Conservation (phyloP, 805 yeast species). For the Candida coquimbonensis region DNA sequence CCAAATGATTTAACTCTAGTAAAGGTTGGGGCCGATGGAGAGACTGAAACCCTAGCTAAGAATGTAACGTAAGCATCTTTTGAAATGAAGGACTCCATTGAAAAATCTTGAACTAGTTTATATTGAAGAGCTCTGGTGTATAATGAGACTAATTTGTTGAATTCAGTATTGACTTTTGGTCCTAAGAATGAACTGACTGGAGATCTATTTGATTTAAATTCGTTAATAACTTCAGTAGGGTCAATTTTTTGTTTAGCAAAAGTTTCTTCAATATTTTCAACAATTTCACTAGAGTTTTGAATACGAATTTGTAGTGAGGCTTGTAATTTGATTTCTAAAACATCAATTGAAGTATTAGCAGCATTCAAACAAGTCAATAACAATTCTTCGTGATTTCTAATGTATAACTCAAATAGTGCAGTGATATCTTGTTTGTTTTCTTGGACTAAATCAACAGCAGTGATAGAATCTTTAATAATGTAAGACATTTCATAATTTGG, state of each 20-base stretch:
- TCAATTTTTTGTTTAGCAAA: constrained; percentile 10
- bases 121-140: constrained; percentile 38
- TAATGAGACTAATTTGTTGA: constrained; percentile 32
- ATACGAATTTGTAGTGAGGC: constrained; percentile 40
- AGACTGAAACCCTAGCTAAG: constrained; percentile 46
- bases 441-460: constrained; percentile 27
- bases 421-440: constrained; percentile 33
- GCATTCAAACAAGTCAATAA: constrained; percentile 34
- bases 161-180: constrained; percentile 31
- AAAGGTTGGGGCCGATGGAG: constrained; percentile 52
- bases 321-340: constrained; percentile 61
- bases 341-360: constrained; percentile 31
- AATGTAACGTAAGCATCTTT: constrained; percentile 47
- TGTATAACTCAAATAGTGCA: constrained; percentile 33
- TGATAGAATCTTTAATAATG: constrained; percentile 32
- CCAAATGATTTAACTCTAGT: constrained; percentile 46
- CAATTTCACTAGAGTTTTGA: constrained; percentile 24
- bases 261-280: constrained; percentile 12
- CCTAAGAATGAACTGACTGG: constrained; percentile 30
- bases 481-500: constrained; percentile 32
- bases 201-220: constrained; percentile 13
- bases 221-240: constrained; percentile 11
- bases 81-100: constrained; percentile 30
- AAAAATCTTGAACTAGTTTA: constrained; percentile 19
- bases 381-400: constrained; percentile 29